These are phyloP conservation scores for Vaccinium corymbosum DNA, from an alignment of 148 eudicot genomes.

Conservation along the genomic window DNA sequence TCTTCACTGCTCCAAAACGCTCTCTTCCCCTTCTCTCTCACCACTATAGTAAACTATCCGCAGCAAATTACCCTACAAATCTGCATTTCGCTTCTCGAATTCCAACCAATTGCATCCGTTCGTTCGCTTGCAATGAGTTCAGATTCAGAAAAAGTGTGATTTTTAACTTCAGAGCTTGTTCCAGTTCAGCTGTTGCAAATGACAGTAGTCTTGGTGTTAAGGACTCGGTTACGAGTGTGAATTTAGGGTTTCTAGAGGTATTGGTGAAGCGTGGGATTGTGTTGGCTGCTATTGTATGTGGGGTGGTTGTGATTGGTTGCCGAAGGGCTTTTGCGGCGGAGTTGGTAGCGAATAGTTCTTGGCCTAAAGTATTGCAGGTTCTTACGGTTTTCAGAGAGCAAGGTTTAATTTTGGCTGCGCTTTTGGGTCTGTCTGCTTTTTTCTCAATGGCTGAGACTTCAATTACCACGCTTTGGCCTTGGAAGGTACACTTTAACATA, in stretches of 20 bases:
- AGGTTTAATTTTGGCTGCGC: conserved; percentile 72
- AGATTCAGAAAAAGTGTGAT: conserved; percentile 6
- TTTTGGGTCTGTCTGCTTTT: conserved; percentile 83
- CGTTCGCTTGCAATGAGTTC: background rate
- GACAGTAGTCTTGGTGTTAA: background rate
- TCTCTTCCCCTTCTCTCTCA: conserved; percentile 9
- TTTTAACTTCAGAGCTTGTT: conserved; percentile 21
- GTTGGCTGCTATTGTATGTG: conserved; percentile 50
- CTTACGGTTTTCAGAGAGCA: conserved; percentile 71
- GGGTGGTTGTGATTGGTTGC: conserved; percentile 48
- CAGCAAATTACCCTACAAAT: background rate
- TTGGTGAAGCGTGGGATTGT: conserved; percentile 42
- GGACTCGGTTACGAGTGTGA: conserved; percentile 12
- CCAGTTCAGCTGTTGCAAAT: conserved; percentile 12
- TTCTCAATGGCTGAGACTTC: conserved; percentile 99
- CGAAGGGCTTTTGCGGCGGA: conserved; percentile 55
- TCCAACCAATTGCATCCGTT: conserved; percentile 4
- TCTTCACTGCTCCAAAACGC: conserved; percentile 18
- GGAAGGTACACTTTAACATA: conserved; percentile 58
- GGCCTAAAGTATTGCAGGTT: conserved; percentile 84
- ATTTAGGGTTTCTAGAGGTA: conserved; percentile 29
- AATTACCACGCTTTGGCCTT: conserved; percentile 96
- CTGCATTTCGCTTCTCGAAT: conserved; percentile 12
- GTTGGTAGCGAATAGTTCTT: conserved; percentile 44
- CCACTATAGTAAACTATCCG: background rate